Conservation (phyloP, 768 basidiomycete species). For the Auriscalpium microsporum region DNA sequence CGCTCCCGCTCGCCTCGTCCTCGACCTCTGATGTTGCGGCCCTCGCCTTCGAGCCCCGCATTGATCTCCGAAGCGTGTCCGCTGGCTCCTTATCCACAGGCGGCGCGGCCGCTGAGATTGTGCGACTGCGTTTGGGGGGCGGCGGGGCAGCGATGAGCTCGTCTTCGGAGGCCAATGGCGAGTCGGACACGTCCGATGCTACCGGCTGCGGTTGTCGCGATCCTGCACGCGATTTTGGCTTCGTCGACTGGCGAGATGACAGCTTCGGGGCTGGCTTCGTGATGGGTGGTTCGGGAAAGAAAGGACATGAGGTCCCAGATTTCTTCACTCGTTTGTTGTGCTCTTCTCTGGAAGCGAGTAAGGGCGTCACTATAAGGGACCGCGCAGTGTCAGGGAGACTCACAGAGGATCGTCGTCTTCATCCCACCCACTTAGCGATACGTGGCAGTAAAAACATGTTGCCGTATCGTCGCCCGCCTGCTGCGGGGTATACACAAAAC, state of each 20-base stretch:
- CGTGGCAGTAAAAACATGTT: conserved; percentile 78
- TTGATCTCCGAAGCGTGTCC: conserved; percentile 13
- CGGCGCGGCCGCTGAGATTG: neutral
- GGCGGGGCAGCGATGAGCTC: conserved; percentile 5
- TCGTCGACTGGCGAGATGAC: conserved; percentile 22
- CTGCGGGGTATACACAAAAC: conserved; percentile 76
- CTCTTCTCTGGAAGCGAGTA: conserved; percentile 45
- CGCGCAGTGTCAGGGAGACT: conserved; percentile 19
- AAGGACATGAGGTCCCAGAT: conserved; percentile 33
- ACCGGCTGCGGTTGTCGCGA: conserved; percentile 6
- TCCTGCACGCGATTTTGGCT: conserved; percentile 10
- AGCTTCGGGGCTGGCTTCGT: conserved; percentile 16
- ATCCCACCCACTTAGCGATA: conserved; percentile 82
- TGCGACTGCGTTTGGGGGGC: conserved; percentile 5
- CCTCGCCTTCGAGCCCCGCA: conserved; percentile 9
- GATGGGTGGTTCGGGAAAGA: conserved; percentile 25
- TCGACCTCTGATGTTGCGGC: conserved; percentile 2
- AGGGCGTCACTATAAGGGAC: neutral
- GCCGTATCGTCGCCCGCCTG: conserved; percentile 66
- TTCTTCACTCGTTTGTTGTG: conserved; percentile 61
- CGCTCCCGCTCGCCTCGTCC: conserved; percentile 21
- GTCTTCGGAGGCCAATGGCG: conserved; percentile 10
- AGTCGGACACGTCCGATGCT: conserved; percentile 4
- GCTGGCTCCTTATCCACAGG: conserved; percentile 3
- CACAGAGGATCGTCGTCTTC: conserved; percentile 81